Evolutionary conservation across 441 rosid species (phyloP).

Genomic region (Syzygium malaccense): DNA sequence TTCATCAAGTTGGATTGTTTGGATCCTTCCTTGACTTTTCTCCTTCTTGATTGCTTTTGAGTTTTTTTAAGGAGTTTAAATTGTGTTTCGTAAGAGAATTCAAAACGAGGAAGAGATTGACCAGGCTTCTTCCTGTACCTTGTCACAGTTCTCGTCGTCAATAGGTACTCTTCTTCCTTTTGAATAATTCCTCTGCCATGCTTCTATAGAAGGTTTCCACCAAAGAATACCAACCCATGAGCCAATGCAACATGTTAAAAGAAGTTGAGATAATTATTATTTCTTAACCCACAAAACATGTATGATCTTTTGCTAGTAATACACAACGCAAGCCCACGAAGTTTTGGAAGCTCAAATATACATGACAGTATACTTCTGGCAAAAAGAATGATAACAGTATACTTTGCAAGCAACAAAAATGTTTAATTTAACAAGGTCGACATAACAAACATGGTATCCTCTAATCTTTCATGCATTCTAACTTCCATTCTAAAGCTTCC

Average conservation of each 20-base stretch:
- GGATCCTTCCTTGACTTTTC: not conserved
- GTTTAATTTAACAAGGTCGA: not conserved
- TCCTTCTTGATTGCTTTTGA: no score
- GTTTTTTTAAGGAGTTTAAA: no score
- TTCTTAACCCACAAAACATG: not conserved
- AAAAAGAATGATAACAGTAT: no score
- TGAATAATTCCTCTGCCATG: not conserved
- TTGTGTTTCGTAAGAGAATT: no score
- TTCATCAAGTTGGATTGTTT: not conserved
- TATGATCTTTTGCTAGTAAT: not conserved
- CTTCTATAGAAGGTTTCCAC: not conserved
- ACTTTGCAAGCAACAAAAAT: not conserved
- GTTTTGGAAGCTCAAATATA: no score
- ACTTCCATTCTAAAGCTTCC: not conserved
- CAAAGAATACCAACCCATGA: not conserved
- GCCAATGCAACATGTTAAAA: not conserved
- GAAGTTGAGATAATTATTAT: not conserved
- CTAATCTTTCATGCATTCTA: not conserved
- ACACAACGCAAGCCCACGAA: not conserved
- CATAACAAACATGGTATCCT: not conserved
- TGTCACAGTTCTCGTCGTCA: no score
- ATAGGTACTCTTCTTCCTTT: not conserved
- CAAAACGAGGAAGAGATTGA: no score
- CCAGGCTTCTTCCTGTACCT: no score
- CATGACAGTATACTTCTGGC: not conserved